Percentiles rank a stretch among this genome's conserved stretches.
Evolutionary conservation across 2,329 filamentous ascomycete genomes (phyloP).

Genomic region (Colletotrichum zoysiae): DNA sequence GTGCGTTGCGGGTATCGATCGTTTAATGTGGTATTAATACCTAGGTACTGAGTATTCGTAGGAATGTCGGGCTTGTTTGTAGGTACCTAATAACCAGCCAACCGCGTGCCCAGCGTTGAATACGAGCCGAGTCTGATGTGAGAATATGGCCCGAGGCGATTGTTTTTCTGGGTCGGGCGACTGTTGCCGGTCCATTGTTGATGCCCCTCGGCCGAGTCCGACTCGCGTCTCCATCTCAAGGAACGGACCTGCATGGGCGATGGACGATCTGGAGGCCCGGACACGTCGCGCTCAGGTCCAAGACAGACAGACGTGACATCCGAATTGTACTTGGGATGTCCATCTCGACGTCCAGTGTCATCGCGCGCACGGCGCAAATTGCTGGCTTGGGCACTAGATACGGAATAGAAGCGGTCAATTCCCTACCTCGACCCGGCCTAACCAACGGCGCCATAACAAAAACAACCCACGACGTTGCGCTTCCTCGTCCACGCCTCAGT

Average conservation of each 20-base stretch:
- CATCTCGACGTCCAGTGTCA: constrained; percentile 25
- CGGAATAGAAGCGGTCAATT: constrained; percentile 29
- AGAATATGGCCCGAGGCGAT: constrained; percentile 7
- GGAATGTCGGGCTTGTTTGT: background rate
- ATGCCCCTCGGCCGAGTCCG: constrained; percentile 11
- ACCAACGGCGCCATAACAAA: constrained; percentile 13
- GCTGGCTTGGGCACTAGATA: constrained; percentile 30
- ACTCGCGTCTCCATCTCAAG: constrained; percentile 3
- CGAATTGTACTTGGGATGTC: constrained; percentile 7
- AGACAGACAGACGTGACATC: constrained; percentile 7
- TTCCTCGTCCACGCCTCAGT: background rate
- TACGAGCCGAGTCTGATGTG: constrained; percentile 24
- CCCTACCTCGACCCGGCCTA: constrained; percentile 8
- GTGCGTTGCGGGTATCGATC: constrained; percentile 16
- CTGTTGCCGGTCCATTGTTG: constrained; percentile 10
- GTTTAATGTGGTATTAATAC: constrained; percentile 13
- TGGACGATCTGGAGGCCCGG: constrained; percentile 7
- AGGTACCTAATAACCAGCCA: background rate
- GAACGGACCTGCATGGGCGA: constrained; percentile 4
- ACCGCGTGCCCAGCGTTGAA: constrained; percentile 22
- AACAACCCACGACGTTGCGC: constrained; percentile 14
- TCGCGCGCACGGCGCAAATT: constrained; percentile 36
- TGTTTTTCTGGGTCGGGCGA: constrained; percentile 17
- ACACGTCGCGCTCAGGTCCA: constrained; percentile 22
- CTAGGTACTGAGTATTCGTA: too few relatives aligned